Evolutionary conservation across 1,139 yeast species (phyloP), one percentile per base, ranked within the genome.

Genomic region (Hansenula lynferdii): DNA sequence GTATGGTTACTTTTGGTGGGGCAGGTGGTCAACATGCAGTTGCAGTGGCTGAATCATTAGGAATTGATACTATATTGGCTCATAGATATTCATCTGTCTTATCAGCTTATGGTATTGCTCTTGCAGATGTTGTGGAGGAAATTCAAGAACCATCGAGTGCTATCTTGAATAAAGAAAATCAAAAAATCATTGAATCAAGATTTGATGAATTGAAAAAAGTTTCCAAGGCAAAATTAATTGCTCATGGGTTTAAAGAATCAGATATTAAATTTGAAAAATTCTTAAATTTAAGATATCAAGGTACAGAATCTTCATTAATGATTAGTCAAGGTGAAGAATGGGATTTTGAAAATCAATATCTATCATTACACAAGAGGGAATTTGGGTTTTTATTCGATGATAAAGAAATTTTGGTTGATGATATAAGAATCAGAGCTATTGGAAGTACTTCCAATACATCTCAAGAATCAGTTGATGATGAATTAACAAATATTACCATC

Each of bases 301-400:
- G 97, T 7, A 83, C 96, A 15, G 97, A 89, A 55, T 83, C 96
- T 3, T 81, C 83, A 34, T 66, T 90, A 46, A 82, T 89, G 80
- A 77, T 85, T 27, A 54, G 64, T 38, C 72, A 57, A 44, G 53
- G n/a, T n/a, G n/a, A 47, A 17, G 45, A 46, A 7, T 57, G 63
- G 50, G 59, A 67, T 31, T 59, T 61, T 28, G 48, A 52, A 4
- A 49, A 55, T n/a, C 61, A 59, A 36, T 80, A 79, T 53, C 58
- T 70, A 31, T 58, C 62, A 8, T 60, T 68, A 39, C 92, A 84
- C 54, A 65, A 70, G 47, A 70, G 75, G 42, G 90, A 84, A 56
- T 84, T 83, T 62, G 90, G 90, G 0, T 84, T 84, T 55, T 60
- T 74, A 8, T 75, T 80, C 46, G 54, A 55, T 11, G 75, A 77